phyloP scores from a whole-genome alignment of 2,329 filamentous ascomycete genomes.

The Colletotrichum viniferum region DNA sequence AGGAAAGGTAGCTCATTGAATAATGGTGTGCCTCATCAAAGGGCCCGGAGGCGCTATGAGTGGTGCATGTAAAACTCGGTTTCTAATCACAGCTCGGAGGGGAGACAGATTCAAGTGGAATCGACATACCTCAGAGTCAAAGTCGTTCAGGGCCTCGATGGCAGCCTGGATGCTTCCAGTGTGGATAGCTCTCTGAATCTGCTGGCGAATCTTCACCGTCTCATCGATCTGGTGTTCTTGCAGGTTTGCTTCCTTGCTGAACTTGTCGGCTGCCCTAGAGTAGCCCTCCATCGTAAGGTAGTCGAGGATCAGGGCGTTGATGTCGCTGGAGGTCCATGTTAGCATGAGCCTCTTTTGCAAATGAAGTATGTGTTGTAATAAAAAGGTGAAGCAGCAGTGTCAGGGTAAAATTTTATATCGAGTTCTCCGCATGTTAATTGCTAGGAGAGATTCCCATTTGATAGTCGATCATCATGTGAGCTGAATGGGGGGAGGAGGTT shows the following conservation, averaged over 20 bases:
- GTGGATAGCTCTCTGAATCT: constrained; percentile 86
- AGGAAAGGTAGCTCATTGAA: constrained; percentile 39
- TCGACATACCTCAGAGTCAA: constrained; percentile 83
- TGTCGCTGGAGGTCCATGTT: constrained; percentile 68
- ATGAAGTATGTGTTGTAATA: background rate
- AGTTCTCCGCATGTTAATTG: constrained; percentile 84
- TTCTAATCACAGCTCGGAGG: constrained; percentile 82
- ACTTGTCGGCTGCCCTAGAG: constrained; percentile 88
- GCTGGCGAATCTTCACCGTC: constrained; percentile 77
- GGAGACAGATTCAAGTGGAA: background rate
- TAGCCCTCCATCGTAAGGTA: constrained; percentile 97
- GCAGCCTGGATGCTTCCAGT: constrained; percentile 84
- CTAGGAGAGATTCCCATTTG: constrained; percentile 99
- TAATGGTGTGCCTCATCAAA: constrained; percentile 87
- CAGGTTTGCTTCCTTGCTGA: constrained; percentile 92
- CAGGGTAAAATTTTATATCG: constrained; percentile 77
- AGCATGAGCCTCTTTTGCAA: constrained; percentile 23
- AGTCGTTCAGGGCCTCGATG: constrained; percentile 85
- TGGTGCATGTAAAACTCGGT: constrained; percentile 97
- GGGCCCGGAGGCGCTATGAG: constrained; percentile 87
- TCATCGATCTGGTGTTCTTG: constrained; percentile 72
- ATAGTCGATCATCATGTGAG: constrained; percentile 79
- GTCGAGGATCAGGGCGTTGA: constrained; percentile 94
- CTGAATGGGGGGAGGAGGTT: constrained; percentile 23
- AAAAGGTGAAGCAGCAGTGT: constrained; percentile 18